A percentile compares a stretch with the other conserved stretches of the same genome.
These are phyloP conservation scores for Keithomyces neogunnii DNA, from an alignment of 2,329 filamentous ascomycete genomes.

Conservation along the genomic window DNA sequence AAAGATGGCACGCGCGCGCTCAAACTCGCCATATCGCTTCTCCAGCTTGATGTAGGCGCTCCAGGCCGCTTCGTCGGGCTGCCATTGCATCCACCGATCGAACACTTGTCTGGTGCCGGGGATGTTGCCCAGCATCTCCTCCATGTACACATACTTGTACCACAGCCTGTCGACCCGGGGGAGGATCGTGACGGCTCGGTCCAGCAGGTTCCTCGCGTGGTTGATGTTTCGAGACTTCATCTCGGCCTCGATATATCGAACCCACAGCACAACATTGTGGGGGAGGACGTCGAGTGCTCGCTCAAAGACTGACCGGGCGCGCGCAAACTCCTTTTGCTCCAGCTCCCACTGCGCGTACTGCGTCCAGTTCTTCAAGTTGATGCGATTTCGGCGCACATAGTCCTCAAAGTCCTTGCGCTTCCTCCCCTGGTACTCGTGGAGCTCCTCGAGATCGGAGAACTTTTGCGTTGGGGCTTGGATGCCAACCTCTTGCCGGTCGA, in stretches of 20 bases:
- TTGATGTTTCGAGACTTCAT: conserved; percentile 94
- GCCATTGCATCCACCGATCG: conserved; percentile 97
- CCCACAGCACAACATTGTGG: conserved; percentile 80
- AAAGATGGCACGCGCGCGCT: conserved; percentile 84
- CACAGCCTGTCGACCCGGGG: conserved; percentile 92
- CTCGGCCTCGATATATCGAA: conserved; percentile 90
- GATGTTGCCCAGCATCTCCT: conserved; percentile 94
- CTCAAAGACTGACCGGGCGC: conserved; percentile 89
- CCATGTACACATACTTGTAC: conserved; percentile 99
- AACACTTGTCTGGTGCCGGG: conserved; percentile 89
- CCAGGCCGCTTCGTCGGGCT: conserved; percentile 94
- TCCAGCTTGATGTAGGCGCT: conserved; percentile 94
- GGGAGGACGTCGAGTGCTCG: conserved; percentile 86
- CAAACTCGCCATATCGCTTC: conserved; percentile 88
- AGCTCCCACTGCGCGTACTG: conserved; percentile 96
- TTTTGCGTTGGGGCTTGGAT: conserved; percentile 88
- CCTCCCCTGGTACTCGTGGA: conserved; percentile 93
- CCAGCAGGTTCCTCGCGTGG: conserved; percentile 87
- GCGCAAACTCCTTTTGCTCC: conserved; percentile 93
- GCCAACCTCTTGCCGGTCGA: conserved; percentile 85
- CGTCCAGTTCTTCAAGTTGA: conserved; percentile 99
- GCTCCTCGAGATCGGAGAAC: conserved; percentile 92
- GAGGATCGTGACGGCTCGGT: conserved; percentile 86
- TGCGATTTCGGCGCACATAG: conserved; percentile 88
- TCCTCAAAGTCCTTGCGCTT: conserved; percentile 97